Evolutionary conservation across 2,329 filamentous ascomycete genomes (phyloP), one percentile per base, ranked within the genome.

Genomic region (Fusarium tuaranense): DNA sequence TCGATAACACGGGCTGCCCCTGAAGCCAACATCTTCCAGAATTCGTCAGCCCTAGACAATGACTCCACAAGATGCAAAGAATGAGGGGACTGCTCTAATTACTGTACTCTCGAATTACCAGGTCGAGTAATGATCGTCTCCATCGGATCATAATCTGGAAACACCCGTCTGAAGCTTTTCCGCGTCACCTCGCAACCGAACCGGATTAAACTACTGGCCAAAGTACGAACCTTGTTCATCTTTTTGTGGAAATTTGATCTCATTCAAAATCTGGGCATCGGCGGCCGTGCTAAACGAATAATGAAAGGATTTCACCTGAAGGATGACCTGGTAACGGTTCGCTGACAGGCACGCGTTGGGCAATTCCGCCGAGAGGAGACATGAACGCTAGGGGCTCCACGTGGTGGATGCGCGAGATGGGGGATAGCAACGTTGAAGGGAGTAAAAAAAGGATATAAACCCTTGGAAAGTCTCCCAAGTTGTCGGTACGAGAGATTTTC

Each of bases 21-120:
- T 62, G 59, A 62, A 48, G 39, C 41, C 44, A 48, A 48, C 44
- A 2, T n/a, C 18, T 53, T 53, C 18, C 22, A n/a, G 27, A 36
- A 20, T 36, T 61, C 36, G 38, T 62, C 59, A 62, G 59, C 59
- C 59, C 39, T 62, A 62, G 59, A 62, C 18, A 46, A 46, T 30
- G 39, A 62, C 38, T 25, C 34, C 32, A 34, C 53, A 12, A 12
- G 30, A 32, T 12, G 30, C 30, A 2, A 34, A 34, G 32, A 34
- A 34, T 34, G 32, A 34, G 53, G 18, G 2, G 8, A 13, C 10
- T 20, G 48, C 9, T 57, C 13, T 34, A 36, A 57, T 36, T 57
- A 32, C 39, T 30, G 27, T 32, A 34, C 7, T 57, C n/a, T 57
- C 13, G 30, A 25, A 22, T 36, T 36, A n/a, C 48, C 48, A n/a